A percentile compares a stretch with the other conserved stretches of the same genome.
Conservation (phyloP, 805 yeast species). For the Candida methanosorbosa region DNA sequence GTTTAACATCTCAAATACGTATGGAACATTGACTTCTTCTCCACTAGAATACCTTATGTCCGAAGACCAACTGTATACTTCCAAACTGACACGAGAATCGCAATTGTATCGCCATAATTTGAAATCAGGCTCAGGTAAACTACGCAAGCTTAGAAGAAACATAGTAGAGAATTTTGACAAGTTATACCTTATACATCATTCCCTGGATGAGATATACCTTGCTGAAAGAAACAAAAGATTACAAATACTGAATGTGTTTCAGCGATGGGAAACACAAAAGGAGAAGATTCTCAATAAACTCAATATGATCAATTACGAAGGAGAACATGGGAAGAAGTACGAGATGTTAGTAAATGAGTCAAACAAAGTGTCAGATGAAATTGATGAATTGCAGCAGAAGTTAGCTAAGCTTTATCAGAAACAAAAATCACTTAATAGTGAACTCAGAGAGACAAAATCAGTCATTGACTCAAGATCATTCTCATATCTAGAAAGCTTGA, state of each 20-base stretch:
- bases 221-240: conserved; percentile 26
- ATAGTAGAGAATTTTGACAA: conserved; percentile 8
- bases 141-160: conserved; percentile 2
- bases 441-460: conserved; percentile 38
- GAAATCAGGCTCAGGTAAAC: neutral
- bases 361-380: conserved; percentile 27
- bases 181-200: conserved; percentile 33
- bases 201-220: conserved; percentile 37
- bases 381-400: conserved; percentile 27
- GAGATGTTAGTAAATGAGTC: conserved; percentile 26
- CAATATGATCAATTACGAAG: conserved; percentile 27
- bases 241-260: conserved; percentile 21
- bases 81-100: neutral
- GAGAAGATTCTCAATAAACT: conserved; percentile 26
- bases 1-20: too few species aligned
- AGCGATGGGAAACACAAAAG: conserved; percentile 33
- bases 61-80: too few species aligned
- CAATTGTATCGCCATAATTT: too few species aligned
- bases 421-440: conserved; percentile 25
- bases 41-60: too few species aligned
- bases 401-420: conserved; percentile 25
- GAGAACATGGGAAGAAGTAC: conserved; percentile 34
- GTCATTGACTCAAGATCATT: conserved; percentile 40
- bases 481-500: conserved; percentile 29
- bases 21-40: too few species aligned